These are phyloP conservation scores for Annulohypoxylon bovei DNA, from an alignment of 495 filamentous ascomycete species.

Conservation along the genomic window DNA sequence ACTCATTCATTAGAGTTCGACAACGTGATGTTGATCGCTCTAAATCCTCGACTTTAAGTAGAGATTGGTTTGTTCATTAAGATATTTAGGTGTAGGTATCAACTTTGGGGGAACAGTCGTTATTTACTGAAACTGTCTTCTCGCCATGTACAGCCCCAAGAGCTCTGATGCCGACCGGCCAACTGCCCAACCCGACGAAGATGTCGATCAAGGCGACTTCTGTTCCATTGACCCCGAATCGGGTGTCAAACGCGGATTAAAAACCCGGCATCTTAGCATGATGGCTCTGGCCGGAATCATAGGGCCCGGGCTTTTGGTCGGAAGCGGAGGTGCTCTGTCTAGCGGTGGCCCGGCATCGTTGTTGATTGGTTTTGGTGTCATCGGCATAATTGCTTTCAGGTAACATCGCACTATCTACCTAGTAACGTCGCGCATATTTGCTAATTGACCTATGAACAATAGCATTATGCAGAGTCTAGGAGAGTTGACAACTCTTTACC, in stretches of 20 bases:
- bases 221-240: constrained; percentile 56
- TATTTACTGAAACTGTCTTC: neutral
- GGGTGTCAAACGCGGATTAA: constrained; percentile 65
- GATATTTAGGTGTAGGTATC: neutral
- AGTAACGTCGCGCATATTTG: neutral
- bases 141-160: constrained; percentile 29
- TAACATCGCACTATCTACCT: constrained; percentile 21
- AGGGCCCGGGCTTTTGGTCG: constrained; percentile 64
- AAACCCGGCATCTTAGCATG: constrained; percentile 77
- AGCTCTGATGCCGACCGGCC: constrained; percentile 17
- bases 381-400: constrained; percentile 73
- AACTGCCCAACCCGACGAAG: constrained; percentile 9
- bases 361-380: constrained; percentile 71
- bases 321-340: constrained; percentile 68
- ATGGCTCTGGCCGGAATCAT: constrained; percentile 72
- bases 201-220: constrained; percentile 50
- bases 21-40: neutral
- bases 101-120: neutral
- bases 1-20: neutral
- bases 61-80: neutral
- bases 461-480: constrained; percentile 70
- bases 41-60: neutral
- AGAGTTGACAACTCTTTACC: constrained; percentile 76
- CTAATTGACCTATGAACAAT: neutral
- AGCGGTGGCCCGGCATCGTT: constrained; percentile 70